Evolutionary conservation across 306 rosid species (phyloP), one percentile per base, ranked within the genome.

Genomic region (Oxytropis ochrocephala): DNA sequence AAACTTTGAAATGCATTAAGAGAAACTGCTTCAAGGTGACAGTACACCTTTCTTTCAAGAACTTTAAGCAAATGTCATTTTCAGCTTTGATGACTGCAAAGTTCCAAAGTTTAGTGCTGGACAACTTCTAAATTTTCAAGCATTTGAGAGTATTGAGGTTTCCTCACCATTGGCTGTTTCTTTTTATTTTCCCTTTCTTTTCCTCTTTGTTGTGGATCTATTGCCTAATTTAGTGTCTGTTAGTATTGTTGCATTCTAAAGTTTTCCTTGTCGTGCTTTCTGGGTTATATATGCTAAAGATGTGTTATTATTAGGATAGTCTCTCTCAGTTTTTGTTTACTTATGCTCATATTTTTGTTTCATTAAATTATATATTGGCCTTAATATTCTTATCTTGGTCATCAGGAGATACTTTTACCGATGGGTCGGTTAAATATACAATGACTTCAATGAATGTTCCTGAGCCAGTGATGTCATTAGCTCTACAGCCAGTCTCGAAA

Each of bases 401-500:
- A 65, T 82, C 88, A 94, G 99, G 99, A 64, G 99, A 94, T 79
- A 94, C 99, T 42, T 91, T 94, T 77, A 91, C 99, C 12, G 96
- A 91, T 73, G 99, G 99, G 33, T 87, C 92, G 11, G 87, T 94
- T 59, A 88, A 63, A 75, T 94, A 91, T 79, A 94, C 99, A 43
- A 94, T 94, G 99, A 94, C 99, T 53, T 91, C 99, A 38, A 94
- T 94, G 99, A 94, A 87, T 81, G 99, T 94, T 58, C 99, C 99
- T 10, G 99, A 94, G 78, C 99, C 99, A 13, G 99, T 94, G 79
- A 94, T 94, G 99, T 94, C 99, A 21, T 89, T 94, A 84, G 99
- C 99, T 30, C 86, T 94, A 35, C 99, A 94, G 73, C 99, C 99
- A 3, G 90, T 91, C 53, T 94, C 99, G 33, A 94, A 94, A 84